These are phyloP conservation scores for Lepiota venenata DNA, from an alignment of 768 basidiomycete genomes.

Conservation along the genomic window DNA sequence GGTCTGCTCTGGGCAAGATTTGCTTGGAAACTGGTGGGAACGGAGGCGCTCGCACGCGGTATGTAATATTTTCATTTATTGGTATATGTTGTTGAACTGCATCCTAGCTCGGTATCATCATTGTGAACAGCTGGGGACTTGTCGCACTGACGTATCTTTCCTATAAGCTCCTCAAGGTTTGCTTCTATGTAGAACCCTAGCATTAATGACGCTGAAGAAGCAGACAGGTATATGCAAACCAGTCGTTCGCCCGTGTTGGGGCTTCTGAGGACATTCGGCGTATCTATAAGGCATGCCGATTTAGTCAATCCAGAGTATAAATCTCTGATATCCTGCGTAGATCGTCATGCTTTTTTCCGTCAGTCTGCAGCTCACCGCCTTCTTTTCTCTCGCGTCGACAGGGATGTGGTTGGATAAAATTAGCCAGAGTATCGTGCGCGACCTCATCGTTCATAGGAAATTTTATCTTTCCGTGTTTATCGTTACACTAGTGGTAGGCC, in stretches of 20 bases:
- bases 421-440: slow-evolving; percentile 29
- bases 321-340: slow-evolving; percentile 21
- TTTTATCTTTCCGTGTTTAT: slow-evolving; percentile 41
- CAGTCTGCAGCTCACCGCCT: slow-evolving; percentile 42
- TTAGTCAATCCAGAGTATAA: neutral
- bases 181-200: neutral
- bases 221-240: slow-evolving; percentile 37
- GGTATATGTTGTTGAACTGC: neutral
- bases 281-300: slow-evolving; percentile 40
- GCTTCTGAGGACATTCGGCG: slow-evolving; percentile 39
- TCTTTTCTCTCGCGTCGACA: slow-evolving; percentile 45
- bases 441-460: slow-evolving; percentile 27
- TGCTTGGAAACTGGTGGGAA: slow-evolving; percentile 43
- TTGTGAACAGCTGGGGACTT: slow-evolving; percentile 34
- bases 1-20: slow-evolving; percentile 36
- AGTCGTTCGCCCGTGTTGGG: slow-evolving; percentile 48
- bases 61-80: slow-evolving; percentile 14
- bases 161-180: slow-evolving; percentile 39
- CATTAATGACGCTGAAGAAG: neutral
- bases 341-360: slow-evolving; percentile 48
- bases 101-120: slow-evolving; percentile 37
- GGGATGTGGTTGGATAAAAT: slow-evolving; percentile 50
- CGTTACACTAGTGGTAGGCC: slow-evolving; percentile 36
- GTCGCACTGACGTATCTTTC: slow-evolving; percentile 35
- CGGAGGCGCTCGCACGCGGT: slow-evolving; percentile 32